These are phyloP conservation scores for Artemisia argyi DNA, from an alignment of 129 eudicot species.

Conservation along the genomic window DNA sequence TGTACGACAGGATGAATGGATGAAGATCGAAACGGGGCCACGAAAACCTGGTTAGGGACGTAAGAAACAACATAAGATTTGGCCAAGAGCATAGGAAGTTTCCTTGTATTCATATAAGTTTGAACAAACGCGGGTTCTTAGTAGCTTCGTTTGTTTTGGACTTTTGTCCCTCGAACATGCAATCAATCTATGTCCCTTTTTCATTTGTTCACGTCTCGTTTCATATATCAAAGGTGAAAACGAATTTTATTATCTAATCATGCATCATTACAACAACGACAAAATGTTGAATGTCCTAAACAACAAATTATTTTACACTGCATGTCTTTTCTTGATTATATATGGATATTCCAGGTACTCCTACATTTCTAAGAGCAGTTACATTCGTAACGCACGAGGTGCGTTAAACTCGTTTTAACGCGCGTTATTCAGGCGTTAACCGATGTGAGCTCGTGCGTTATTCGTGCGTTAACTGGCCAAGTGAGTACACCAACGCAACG, in stretches of 20 bases:
- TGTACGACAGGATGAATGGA: not conserved
- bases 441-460: too few relatives aligned
- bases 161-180: slow-evolving; percentile 23
- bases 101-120: slow-evolving; percentile 34
- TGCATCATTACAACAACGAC: not conserved
- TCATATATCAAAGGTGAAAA: not conserved
- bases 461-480: too few relatives aligned
- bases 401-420: too few relatives aligned
- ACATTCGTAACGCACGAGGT: too few relatives aligned
- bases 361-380: too few relatives aligned
- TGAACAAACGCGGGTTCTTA: slow-evolving; percentile 40
- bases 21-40: slow-evolving; percentile 16
- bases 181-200: slow-evolving; percentile 34
- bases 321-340: too few relatives aligned
- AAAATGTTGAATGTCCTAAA: not conserved
- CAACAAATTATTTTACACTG: too few relatives aligned
- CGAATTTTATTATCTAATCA: not conserved
- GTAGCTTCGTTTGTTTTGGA: slow-evolving; percentile 45
- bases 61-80: slow-evolving; percentile 25
- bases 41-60: slow-evolving; percentile 2
- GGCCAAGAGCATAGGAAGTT: slow-evolving; percentile 25
- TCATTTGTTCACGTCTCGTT: slow-evolving; percentile 21
- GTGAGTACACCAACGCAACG: too few relatives aligned
- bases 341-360: too few relatives aligned
- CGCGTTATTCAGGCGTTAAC: too few relatives aligned